Percentiles rank a stretch among this genome's conserved stretches.
Evolutionary conservation across 306 rosid genomes (phyloP).

Genomic region (Dryas drummondii): DNA sequence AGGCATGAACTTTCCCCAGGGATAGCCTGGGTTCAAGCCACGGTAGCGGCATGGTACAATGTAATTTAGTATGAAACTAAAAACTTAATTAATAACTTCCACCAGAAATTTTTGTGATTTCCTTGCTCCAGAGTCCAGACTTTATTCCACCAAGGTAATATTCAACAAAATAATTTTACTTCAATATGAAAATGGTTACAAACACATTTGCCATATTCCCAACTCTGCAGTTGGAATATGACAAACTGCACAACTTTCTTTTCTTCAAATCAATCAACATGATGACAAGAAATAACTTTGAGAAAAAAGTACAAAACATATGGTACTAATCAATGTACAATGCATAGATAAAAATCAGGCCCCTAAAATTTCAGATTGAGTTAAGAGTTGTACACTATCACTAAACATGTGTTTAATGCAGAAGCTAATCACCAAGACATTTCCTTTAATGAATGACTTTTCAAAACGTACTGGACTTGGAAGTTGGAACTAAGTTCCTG

Average conservation of each 20-base stretch:
- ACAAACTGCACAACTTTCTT: not conserved
- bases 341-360: not conserved
- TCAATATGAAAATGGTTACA: not conserved
- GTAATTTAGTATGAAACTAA: not conserved
- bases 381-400: not conserved
- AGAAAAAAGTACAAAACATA: not conserved
- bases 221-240: not conserved
- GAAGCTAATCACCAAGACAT: not conserved
- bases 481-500: not conserved
- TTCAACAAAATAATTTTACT: not conserved
- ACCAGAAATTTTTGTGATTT: not conserved
- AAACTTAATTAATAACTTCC: not conserved
- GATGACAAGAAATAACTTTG: not conserved
- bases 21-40: not conserved
- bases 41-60: not conserved
- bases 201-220: not conserved
- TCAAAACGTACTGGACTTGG: not conserved
- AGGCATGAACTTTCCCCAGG: not conserved
- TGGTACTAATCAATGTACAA: not conserved
- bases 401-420: not conserved
- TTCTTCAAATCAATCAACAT: not conserved
- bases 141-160: not conserved
- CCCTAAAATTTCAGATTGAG: not conserved
- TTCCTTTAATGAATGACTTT: not conserved
- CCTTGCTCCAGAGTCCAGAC: not conserved